These are phyloP conservation scores for Neurospora sp. DNA, from an alignment of 495 filamentous ascomycete genomes.

Conservation along the genomic window DNA sequence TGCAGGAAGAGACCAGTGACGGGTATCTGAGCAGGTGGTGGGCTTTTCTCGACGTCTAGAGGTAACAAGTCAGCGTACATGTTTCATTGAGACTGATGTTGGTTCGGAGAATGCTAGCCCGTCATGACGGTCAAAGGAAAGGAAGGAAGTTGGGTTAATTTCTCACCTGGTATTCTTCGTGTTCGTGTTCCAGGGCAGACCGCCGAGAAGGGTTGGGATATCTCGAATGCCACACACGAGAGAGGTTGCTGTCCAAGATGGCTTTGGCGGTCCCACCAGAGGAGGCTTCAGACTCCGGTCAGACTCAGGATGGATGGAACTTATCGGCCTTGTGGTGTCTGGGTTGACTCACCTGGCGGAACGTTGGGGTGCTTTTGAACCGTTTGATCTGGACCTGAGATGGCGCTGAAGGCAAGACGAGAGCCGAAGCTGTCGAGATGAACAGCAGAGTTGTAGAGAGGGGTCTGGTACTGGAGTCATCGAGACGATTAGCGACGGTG, in stretches of 20 bases:
- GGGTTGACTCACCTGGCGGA: too few species aligned
- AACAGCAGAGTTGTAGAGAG: neutral
- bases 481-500: neutral
- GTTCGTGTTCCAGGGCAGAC: neutral
- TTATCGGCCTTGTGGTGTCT: too few species aligned
- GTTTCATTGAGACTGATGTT: neutral
- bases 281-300: too few species aligned
- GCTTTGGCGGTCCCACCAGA: too few species aligned
- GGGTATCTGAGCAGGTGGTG: neutral
- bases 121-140: neutral
- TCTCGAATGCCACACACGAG: too few species aligned
- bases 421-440: neutral
- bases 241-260: too few species aligned
- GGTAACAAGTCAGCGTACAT: neutral
- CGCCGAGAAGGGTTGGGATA: neutral
- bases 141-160: neutral
- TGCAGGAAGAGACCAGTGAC: neutral
- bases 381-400: neutral
- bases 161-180: neutral
- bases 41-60: neutral
- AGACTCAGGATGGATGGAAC: too few species aligned
- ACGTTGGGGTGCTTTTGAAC: too few species aligned
- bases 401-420: neutral
- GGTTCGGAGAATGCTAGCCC: neutral
- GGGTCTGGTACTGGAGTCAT: neutral